Evolutionary conservation across 2,329 filamentous ascomycete genomes (phyloP).

Genomic region (Mollisiaceae sp.): DNA sequence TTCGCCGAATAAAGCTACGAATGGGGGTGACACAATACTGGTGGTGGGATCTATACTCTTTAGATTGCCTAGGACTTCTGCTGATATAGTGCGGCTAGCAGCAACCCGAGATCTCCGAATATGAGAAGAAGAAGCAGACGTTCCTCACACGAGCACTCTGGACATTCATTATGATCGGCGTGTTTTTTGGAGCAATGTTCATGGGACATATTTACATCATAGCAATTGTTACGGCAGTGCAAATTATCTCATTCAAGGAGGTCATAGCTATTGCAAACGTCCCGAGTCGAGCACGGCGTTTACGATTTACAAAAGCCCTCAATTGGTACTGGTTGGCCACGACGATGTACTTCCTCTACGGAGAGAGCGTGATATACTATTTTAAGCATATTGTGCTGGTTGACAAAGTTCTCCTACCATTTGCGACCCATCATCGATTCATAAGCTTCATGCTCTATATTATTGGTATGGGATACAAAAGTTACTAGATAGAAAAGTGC

Average conservation of each 20-base stretch:
- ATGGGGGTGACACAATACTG: slow-evolving; percentile 46
- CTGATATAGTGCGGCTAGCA: slow-evolving; percentile 35
- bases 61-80: slow-evolving; percentile 10
- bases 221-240: slow-evolving; percentile 86
- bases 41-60: slow-evolving; percentile 41
- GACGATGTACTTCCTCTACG: slow-evolving; percentile 99
- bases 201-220: slow-evolving; percentile 98
- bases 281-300: slow-evolving; percentile 85
- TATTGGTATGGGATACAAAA: slow-evolving; percentile 65
- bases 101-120: slow-evolving; percentile 63
- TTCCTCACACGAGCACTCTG: slow-evolving; percentile 97
- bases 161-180: slow-evolving; percentile 96
- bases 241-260: slow-evolving; percentile 98
- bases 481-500: slow-evolving; percentile 15
- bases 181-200: slow-evolving; percentile 91
- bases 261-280: slow-evolving; percentile 98
- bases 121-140: slow-evolving; percentile 98
- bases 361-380: slow-evolving; percentile 99
- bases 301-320: slow-evolving; percentile 92
- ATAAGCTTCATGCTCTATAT: slow-evolving; percentile 99
- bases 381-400: slow-evolving; percentile 99
- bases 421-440: slow-evolving; percentile 97
- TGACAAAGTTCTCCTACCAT: slow-evolving; percentile 87
- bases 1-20: slow-evolving; percentile 34
- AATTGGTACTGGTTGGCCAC: slow-evolving; percentile 99